These are phyloP conservation scores for Monosporascus sp. DNA, from an alignment of 2,329 filamentous ascomycete species.

Conservation along the genomic window DNA sequence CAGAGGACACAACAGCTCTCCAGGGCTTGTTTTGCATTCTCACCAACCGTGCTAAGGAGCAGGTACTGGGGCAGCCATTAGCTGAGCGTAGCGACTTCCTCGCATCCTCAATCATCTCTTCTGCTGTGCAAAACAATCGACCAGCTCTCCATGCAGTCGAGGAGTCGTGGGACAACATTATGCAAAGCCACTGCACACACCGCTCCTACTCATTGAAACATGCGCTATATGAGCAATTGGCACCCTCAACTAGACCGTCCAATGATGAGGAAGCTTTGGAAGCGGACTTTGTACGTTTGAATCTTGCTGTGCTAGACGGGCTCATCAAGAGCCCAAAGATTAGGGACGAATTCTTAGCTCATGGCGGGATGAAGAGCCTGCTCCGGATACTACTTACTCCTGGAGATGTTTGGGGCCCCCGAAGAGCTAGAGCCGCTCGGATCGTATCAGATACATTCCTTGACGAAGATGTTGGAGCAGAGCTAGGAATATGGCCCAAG, in stretches of 20 bases:
- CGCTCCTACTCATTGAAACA: constrained; percentile 24
- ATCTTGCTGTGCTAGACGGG: constrained; percentile 46
- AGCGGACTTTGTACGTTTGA: constrained; percentile 18
- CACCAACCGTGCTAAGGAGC: constrained; percentile 22
- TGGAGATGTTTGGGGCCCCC: constrained; percentile 42
- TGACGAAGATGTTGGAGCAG: constrained; percentile 59
- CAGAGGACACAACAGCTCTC: constrained; percentile 48
- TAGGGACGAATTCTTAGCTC: constrained; percentile 48
- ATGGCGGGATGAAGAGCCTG: constrained; percentile 49
- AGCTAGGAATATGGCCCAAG: constrained; percentile 50
- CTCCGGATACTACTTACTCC: constrained; percentile 24
- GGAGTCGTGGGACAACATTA: constrained; percentile 39
- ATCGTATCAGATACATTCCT: constrained; percentile 61
- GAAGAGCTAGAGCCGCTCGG: constrained; percentile 50
- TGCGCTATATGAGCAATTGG: constrained; percentile 37
- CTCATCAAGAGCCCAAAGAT: constrained; percentile 50
- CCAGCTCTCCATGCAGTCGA: constrained; percentile 50
- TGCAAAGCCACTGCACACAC: constrained; percentile 30
- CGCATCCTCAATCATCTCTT: constrained; percentile 53
- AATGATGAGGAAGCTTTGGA: constrained; percentile 13
- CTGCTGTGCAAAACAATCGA: constrained; percentile 60
- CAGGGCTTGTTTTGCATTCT: constrained; percentile 54
- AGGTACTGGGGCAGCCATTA: constrained; percentile 15
- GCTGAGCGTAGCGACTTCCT: constrained; percentile 34
- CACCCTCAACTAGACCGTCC: constrained; percentile 14